Evolutionary conservation across 129 eudicot genomes (phyloP).

Genomic region (Flaveria linearis): DNA sequence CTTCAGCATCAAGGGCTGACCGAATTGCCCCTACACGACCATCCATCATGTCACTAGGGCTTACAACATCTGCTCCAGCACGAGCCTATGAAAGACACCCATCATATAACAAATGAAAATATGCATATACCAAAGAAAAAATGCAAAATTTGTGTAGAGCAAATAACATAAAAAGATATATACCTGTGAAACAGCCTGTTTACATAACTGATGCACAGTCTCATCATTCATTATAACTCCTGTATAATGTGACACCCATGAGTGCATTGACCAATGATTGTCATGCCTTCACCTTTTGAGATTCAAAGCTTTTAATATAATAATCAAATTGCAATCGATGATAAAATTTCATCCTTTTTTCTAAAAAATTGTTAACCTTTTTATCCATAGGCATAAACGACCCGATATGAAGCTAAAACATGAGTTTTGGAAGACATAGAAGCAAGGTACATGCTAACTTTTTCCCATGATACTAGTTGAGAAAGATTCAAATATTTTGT

Average conservation of each 20-base stretch:
- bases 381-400: not conserved
- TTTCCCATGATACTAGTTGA: not conserved
- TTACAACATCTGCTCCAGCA: constrained; percentile 98
- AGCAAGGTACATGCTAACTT: not conserved
- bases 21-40: constrained; percentile 98
- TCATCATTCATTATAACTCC: constrained; percentile 99
- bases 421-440: not conserved
- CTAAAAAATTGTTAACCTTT: not conserved
- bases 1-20: constrained; percentile 92
- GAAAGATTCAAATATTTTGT: not conserved
- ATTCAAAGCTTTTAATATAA: not conserved
- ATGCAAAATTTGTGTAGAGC: too few relatives aligned
- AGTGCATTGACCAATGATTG: not conserved
- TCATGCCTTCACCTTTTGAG: not conserved
- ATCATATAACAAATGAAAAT: constrained; percentile 17
- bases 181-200: constrained; percentile 99
- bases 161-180: not conserved
- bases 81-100: constrained; percentile 58
- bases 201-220: constrained; percentile 93
- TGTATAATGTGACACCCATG: constrained; percentile 38
- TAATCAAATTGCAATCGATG: not conserved
- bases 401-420: not conserved
- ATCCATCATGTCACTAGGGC: constrained; percentile 99
- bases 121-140: not conserved
- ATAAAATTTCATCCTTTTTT: not conserved